These are phyloP conservation scores for Persicaria tinctoria DNA, from an alignment of 148 eudicot genomes.

Conservation along the genomic window DNA sequence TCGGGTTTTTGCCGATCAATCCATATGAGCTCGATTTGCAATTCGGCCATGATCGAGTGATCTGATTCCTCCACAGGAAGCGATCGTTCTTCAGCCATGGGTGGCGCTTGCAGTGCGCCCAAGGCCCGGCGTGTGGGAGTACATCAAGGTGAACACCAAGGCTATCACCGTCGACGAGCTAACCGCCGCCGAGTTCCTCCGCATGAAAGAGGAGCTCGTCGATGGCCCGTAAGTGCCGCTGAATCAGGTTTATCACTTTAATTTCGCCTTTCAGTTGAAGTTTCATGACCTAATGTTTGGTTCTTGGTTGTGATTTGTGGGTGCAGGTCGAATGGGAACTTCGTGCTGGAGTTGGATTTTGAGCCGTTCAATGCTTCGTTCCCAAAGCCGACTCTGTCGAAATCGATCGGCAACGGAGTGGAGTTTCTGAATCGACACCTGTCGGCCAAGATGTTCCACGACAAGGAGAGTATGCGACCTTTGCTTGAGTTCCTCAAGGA, in stretches of 20 bases:
- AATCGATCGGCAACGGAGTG: constrained; percentile 93
- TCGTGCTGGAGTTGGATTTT: constrained; percentile 89
- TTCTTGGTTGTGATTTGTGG: too few relatives aligned
- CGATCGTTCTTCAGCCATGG: constrained; percentile 80
- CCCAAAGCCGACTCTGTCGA: constrained; percentile 90
- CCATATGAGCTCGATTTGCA: background rate
- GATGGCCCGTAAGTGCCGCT: constrained; percentile 52
- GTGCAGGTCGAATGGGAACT: constrained; percentile 67
- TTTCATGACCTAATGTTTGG: background rate
- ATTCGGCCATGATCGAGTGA: too few relatives aligned
- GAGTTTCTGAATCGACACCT: constrained; percentile 96
- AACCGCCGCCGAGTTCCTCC: constrained; percentile 70
- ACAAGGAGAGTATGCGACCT: constrained; percentile 93
- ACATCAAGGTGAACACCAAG: constrained; percentile 60
- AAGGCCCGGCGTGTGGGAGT: constrained; percentile 97
- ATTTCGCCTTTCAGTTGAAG: background rate
- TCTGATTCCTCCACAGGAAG: constrained; percentile 42
- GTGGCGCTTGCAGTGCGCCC: constrained; percentile 81
- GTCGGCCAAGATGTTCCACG: constrained; percentile 98
- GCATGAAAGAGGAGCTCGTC: constrained; percentile 79
- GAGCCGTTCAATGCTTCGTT: constrained; percentile 83
- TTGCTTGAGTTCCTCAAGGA: constrained; percentile 75
- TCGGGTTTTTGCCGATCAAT: too few relatives aligned
- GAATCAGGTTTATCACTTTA: background rate
- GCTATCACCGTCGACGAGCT: constrained; percentile 60